These are phyloP conservation scores for Kingdonia uniflora DNA, from an alignment of 164 flowering plant species.

Conservation along the genomic window DNA sequence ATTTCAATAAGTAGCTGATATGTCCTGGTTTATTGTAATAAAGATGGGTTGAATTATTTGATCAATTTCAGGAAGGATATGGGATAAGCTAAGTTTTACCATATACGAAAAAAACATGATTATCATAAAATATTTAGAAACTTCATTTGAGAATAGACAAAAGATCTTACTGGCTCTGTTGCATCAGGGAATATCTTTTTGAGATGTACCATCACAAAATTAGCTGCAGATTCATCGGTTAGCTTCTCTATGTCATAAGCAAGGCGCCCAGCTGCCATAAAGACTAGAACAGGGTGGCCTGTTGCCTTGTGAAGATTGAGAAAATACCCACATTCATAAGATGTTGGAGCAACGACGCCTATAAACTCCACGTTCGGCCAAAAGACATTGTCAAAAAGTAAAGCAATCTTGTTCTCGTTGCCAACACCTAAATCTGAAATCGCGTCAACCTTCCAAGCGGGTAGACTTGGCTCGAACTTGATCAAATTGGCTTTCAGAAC, in stretches of 20 bases:
- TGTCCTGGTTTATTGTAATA: too few relatives aligned
- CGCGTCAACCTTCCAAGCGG: slow-evolving; percentile 70
- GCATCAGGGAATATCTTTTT: slow-evolving; percentile 79
- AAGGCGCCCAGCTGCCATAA: slow-evolving; percentile 87
- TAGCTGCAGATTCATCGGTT: slow-evolving; percentile 52
- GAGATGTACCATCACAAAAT: slow-evolving; percentile 73
- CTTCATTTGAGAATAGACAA: not conserved
- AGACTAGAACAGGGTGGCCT: slow-evolving; percentile 83
- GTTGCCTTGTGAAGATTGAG: slow-evolving; percentile 94
- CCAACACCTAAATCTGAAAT: slow-evolving; percentile 83
- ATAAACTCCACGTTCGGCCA: slow-evolving; percentile 86
- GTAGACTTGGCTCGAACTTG: slow-evolving; percentile 69
- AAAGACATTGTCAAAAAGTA: slow-evolving; percentile 57
- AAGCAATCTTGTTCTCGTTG: slow-evolving; percentile 82
- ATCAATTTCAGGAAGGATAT: too few relatives aligned
- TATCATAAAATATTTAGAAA: not conserved
- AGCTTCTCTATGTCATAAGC: slow-evolving; percentile 78
- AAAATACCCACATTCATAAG: slow-evolving; percentile 83
- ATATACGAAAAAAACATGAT: not conserved
- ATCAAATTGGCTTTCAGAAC: slow-evolving; percentile 74
- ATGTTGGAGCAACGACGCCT: slow-evolving; percentile 68
- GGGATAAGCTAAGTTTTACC: not conserved
- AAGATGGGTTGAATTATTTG: not conserved
- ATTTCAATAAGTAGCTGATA: too few relatives aligned
- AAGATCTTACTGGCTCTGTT: slow-evolving; percentile 57